phyloP scores from a whole-genome alignment of 129 eudicot genomes.

The Calendula officinalis region DNA sequence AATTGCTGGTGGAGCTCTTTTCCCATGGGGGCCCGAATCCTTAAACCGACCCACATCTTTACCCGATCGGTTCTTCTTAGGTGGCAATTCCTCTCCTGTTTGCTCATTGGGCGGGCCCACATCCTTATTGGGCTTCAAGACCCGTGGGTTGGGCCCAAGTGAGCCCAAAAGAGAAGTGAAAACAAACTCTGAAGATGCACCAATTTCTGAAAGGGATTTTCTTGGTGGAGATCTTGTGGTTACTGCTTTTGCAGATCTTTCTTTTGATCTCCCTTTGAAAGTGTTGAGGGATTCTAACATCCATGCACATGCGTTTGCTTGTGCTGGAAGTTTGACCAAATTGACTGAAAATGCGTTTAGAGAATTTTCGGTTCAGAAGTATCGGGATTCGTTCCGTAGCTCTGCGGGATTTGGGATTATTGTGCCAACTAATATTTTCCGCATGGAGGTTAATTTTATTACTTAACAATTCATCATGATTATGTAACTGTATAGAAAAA shows the following conservation, averaged over 20 bases:
- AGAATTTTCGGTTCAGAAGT: constrained; percentile 50
- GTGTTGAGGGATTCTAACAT: constrained; percentile 75
- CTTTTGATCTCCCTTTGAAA: constrained; percentile 84
- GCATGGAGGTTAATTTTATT: constrained; percentile 80
- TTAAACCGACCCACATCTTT: constrained; percentile 55
- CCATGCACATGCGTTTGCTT: constrained; percentile 83
- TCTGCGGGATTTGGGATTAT: constrained; percentile 76
- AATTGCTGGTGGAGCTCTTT: constrained; percentile 58
- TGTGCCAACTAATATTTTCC: constrained; percentile 72
- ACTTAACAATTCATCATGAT: background rate
- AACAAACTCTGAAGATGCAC: constrained; percentile 39
- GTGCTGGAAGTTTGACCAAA: constrained; percentile 76
- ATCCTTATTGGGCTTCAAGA: constrained; percentile 75
- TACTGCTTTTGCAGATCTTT: constrained; percentile 87
- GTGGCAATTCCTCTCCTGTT: constrained; percentile 88
- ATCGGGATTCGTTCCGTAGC: constrained; percentile 63
- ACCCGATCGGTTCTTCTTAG: constrained; percentile 83
- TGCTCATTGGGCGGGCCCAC: constrained; percentile 82
- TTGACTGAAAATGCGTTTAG: constrained; percentile 61
- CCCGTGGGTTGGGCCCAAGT: constrained; percentile 81
- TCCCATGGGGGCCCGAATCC: constrained; percentile 83
- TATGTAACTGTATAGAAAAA: background rate
- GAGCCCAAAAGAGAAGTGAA: constrained; percentile 60
- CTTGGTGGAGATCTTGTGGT: constrained; percentile 91
- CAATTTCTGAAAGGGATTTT: constrained; percentile 48